Base-by-base conservation (phyloP, 192 early-diverging fungal genomes). In the Geosiphon pyriformis region DNA sequence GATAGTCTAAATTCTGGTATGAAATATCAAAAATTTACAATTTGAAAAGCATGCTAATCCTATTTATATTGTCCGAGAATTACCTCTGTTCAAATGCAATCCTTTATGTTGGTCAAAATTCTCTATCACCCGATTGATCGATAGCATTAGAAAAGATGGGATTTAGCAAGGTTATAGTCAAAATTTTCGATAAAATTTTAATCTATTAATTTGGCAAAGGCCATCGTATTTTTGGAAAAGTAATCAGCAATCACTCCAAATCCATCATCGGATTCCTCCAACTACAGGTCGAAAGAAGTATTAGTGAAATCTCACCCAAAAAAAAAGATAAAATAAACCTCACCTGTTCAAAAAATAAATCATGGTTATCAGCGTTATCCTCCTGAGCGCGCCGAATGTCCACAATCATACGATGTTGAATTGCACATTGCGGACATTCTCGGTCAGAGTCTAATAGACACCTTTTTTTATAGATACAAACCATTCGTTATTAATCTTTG, bases 191-290 rank as follows among this genome's bases (percentile, higher is more conserved):
- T n/a, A n/a, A n/a, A n/a, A n/a, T n/a, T n/a, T n/a, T 61, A 80
- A 68, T 85, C 83, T 52, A 85, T 79, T 10, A 85, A 69, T 47
- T 79, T 81, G 22, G 83, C 79, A 80, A 85, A 85, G 1, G 81
- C 79, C 81, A 85, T 82, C 17, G 90, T 87, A 69, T 89, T 93
- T 71, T 94, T 96, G 6, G 89, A 86, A 80, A 94, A 96, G 78
- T 92, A 94, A 61, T 91, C 86, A 25, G 95, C 90, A 76, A 98
- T 82, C 4, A 93, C 83, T 18, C 82, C 82, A 78, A 98, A 96
- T 4, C 92, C 88, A 72, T 95, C 91, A 30, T 93, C 84, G 8
- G 84, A 80, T 54, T 88, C 78, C 29, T 89, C 85, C 2, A 95
- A 82, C 86, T 89, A 74, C 29, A 62, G 30, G 25, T 29, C 20